Percentiles rank a stretch among this genome's conserved stretches.
These are phyloP conservation scores for Acacia crassicarpa DNA, from an alignment of 306 rosid genomes.

Conservation along the genomic window DNA sequence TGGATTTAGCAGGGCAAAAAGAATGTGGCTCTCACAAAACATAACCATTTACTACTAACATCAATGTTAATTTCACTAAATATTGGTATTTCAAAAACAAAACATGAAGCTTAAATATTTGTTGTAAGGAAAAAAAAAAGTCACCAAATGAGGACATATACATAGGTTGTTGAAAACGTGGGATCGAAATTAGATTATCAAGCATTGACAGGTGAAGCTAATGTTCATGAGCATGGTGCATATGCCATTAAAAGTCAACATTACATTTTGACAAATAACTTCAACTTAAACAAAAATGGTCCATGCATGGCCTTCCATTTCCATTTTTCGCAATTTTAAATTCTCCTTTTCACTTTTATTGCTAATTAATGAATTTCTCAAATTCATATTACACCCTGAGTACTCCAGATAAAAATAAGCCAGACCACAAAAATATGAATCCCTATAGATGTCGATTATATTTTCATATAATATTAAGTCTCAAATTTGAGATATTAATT, in stretches of 20 bases:
- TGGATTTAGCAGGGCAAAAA: background rate
- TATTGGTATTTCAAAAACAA: no score
- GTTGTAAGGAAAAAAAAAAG: background rate
- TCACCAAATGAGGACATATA: background rate
- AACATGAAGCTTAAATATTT: no score
- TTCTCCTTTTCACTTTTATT: background rate
- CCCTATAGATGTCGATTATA: no score
- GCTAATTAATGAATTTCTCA: no score
- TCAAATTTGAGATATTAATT: no score
- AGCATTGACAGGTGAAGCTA: slow-evolving; percentile 4
- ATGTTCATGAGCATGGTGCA: background rate
- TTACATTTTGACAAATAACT: background rate
- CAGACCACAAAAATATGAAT: no score
- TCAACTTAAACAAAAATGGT: background rate
- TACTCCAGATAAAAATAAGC: no score
- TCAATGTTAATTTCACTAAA: no score
- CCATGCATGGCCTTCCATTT: background rate
- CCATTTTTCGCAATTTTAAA: background rate
- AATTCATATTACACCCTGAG: no score
- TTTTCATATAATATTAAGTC: no score
- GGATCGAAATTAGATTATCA: background rate
- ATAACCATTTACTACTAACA: background rate
- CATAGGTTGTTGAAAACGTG: background rate
- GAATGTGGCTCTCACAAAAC: background rate
- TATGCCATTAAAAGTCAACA: background rate